A percentile compares a stretch with the other conserved stretches of the same genome.
Evolutionary conservation across 345 rosid genomes (phyloP).

Genomic region (Anacardium occidentale): DNA sequence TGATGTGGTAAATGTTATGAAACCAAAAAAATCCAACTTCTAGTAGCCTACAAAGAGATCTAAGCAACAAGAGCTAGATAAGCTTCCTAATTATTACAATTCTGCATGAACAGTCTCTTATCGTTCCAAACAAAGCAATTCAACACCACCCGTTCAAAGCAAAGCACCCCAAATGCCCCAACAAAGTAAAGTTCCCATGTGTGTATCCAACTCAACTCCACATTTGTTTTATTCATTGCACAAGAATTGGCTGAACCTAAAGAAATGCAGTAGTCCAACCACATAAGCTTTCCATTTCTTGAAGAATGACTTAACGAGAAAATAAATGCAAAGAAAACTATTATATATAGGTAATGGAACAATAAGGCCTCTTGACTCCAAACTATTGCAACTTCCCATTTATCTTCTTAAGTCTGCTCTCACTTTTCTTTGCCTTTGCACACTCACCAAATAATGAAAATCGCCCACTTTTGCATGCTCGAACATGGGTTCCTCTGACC

Average conservation of each 20-base stretch:
- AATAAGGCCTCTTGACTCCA: not conserved
- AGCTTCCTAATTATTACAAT: not conserved
- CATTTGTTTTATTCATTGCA: slow-evolving; percentile 19
- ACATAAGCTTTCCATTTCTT: slow-evolving; percentile 16
- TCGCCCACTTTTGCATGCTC: slow-evolving; percentile 38
- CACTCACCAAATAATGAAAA: slow-evolving; percentile 69
- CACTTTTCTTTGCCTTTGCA: slow-evolving; percentile 59
- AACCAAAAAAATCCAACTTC: too few species aligned
- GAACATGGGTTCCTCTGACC: slow-evolving; percentile 53
- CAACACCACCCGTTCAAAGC: not conserved
- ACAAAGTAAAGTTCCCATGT: not conserved
- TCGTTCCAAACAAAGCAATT: not conserved
- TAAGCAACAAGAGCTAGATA: not conserved
- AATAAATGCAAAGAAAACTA: slow-evolving; percentile 9
- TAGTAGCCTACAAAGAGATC: not conserved
- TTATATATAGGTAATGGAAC: not conserved
- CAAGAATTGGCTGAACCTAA: slow-evolving; percentile 19
- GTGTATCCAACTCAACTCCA: not conserved
- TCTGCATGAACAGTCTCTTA: not conserved
- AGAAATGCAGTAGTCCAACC: slow-evolving; percentile 18
- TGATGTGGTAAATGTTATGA: too few species aligned
- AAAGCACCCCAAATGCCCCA: not conserved
- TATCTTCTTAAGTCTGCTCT: slow-evolving; percentile 49
- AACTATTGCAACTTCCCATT: slow-evolving; percentile 21
- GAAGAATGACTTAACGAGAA: slow-evolving; percentile 11